Percentiles rank a stretch among this genome's conserved stretches.
Conservation (phyloP, 1,139 yeast genomes). For the Candida albicans region DNA sequence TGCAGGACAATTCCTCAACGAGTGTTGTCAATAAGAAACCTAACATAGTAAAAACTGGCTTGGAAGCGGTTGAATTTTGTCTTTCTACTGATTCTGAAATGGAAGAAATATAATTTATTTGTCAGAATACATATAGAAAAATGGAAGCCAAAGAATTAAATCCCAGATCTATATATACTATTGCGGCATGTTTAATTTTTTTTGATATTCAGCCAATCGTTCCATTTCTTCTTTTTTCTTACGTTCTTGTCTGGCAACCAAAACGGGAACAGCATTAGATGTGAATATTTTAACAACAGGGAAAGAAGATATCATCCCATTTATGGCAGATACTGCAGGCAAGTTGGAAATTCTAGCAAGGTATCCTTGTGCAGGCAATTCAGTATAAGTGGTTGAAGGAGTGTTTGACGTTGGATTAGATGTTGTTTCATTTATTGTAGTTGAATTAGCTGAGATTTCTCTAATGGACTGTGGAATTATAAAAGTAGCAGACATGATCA, state of each 20-base stretch:
- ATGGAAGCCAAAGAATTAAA: no score
- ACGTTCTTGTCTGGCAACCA: constrained; percentile 38
- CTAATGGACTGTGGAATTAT: background rate
- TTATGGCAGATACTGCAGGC: constrained; percentile 61
- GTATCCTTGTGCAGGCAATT: constrained; percentile 46
- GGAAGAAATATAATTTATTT: constrained; percentile 16
- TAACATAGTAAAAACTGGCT: background rate
- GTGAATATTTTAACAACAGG: constrained; percentile 59
- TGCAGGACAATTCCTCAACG: background rate
- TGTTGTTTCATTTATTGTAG: background rate
- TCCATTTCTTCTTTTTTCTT: constrained; percentile 13
- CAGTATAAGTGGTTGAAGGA: constrained; percentile 15
- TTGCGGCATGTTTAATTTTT: background rate
- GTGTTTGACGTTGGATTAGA: background rate
- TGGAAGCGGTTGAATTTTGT: constrained; percentile 15
- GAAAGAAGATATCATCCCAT: constrained; percentile 59
- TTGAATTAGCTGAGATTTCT: constrained; percentile 3
- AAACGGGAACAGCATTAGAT: constrained; percentile 57
- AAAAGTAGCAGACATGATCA: constrained; percentile 2
- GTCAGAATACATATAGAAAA: no score
- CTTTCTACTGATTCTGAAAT: constrained; percentile 19
- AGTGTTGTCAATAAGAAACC: background rate
- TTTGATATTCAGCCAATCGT: constrained; percentile 5
- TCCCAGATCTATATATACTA: no score
- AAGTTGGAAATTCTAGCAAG: constrained; percentile 47